phyloP scores from a whole-genome alignment of 768 basidiomycete species.

The Russula dissimulans region DNA sequence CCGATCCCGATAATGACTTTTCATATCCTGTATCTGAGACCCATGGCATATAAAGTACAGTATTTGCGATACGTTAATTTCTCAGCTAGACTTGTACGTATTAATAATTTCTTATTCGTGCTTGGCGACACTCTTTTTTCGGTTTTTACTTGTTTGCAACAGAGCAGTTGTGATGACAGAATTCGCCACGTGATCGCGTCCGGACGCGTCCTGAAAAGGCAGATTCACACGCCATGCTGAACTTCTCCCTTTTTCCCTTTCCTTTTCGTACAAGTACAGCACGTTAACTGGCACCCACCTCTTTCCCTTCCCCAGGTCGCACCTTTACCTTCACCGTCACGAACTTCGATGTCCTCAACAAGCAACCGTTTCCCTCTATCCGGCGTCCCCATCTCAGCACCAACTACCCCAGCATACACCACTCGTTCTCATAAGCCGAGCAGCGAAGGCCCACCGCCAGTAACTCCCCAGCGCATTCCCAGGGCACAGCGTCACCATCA shows the following conservation, averaged over 20 bases:
- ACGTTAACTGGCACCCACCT: constrained; percentile 16
- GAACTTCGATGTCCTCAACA: constrained; percentile 16
- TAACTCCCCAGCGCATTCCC: constrained; percentile 57
- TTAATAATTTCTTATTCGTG: no score
- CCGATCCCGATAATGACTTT: background rate
- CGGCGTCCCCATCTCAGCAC: constrained; percentile 34
- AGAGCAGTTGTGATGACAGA: background rate
- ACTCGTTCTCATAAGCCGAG: constrained; percentile 29
- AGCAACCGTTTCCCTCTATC: constrained; percentile 13
- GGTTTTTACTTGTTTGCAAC: no score
- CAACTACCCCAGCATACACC: constrained; percentile 34
- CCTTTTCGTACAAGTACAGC: constrained; percentile 12
- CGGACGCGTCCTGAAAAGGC: constrained; percentile 21
- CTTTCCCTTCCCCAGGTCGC: constrained; percentile 7
- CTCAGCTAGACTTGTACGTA: background rate
- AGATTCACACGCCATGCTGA: constrained; percentile 18
- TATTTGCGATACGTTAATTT: constrained; percentile 8
- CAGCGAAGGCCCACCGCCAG: constrained; percentile 32
- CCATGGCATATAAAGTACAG: background rate
- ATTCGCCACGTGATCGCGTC: constrained; percentile 20
- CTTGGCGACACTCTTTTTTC: no score
- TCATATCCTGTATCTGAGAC: background rate
- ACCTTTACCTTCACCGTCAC: constrained; percentile 12
- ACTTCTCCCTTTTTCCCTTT: constrained; percentile 7
- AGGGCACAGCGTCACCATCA: constrained; percentile 33